phyloP scores from a whole-genome alignment of 352 stramenopile species.

The Phytophthora colocasiae region DNA sequence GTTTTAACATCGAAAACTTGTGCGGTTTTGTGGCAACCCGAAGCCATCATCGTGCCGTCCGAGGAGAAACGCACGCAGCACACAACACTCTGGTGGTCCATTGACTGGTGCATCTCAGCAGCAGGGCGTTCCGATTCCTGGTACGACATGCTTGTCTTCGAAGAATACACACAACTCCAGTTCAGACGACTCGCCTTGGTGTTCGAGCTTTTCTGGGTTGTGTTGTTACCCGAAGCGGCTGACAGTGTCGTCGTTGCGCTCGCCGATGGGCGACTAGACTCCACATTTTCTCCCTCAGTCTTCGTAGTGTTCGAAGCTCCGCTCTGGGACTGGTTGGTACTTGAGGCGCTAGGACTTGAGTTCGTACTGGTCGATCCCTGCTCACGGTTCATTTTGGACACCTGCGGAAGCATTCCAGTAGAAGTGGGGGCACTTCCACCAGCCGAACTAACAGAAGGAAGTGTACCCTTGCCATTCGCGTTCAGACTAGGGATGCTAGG shows the following conservation, averaged over 20 bases:
- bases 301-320: constrained; percentile 52
- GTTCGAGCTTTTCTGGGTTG: constrained; percentile 77
- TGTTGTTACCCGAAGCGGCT: constrained; percentile 52
- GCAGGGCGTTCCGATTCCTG: constrained; percentile 82
- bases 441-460: constrained; percentile 54
- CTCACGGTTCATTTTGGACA: constrained; percentile 72
- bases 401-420: constrained; percentile 45
- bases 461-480: constrained; percentile 67
- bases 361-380: constrained; percentile 52
- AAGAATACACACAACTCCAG: constrained; percentile 87
- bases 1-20: constrained; percentile 90
- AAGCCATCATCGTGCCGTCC: constrained; percentile 88
- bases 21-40: constrained; percentile 86
- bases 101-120: constrained; percentile 88
- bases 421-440: constrained; percentile 27
- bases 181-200: constrained; percentile 86
- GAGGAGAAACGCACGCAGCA: constrained; percentile 88
- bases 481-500: constrained; percentile 67
- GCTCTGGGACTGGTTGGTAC: constrained; percentile 31
- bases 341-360: constrained; percentile 56
- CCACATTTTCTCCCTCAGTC: constrained; percentile 28
- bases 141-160: constrained; percentile 71
- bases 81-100: constrained; percentile 91
- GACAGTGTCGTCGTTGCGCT: constrained; percentile 34
- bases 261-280: constrained; percentile 32